phyloP scores from a whole-genome alignment of 768 basidiomycete genomes.

The Amanita jacksonii region DNA sequence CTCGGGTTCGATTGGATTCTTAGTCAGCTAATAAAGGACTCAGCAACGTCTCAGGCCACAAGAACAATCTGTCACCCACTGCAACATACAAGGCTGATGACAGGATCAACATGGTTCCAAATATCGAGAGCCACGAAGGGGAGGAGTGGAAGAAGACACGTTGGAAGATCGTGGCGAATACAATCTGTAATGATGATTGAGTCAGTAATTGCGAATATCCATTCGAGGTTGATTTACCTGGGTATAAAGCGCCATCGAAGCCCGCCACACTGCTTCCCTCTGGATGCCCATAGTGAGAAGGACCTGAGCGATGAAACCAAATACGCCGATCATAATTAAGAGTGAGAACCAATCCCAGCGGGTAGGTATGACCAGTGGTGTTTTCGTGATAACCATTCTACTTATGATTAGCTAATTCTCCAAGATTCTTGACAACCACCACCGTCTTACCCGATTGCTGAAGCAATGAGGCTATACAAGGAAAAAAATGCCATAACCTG shows the following conservation, averaged over 20 bases:
- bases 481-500: conserved; percentile 67
- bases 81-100: not conserved
- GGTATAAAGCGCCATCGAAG: conserved; percentile 16
- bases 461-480: conserved; percentile 36
- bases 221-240: conserved; percentile 43
- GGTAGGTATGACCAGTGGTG: conserved; percentile 35
- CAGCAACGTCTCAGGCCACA: no score
- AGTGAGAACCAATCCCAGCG: conserved; percentile 33
- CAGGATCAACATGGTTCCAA: not conserved
- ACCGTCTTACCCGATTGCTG: conserved; percentile 26
- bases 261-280: conserved; percentile 52
- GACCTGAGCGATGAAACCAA: conserved; percentile 46
- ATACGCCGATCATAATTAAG: conserved; percentile 39
- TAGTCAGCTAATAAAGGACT: no score
- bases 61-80: not conserved
- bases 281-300: conserved; percentile 37
- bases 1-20: no score
- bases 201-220: conserved; percentile 27
- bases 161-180: not conserved
- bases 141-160: not conserved
- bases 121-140: not conserved
- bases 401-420: not conserved
- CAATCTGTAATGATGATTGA: no score
- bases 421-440: no score
- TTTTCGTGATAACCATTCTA: conserved; percentile 35